Percentiles rank a stretch among this genome's conserved stretches.
Evolutionary conservation across 768 basidiomycete species (phyloP).

Genomic region (Gymnopilus junonius): DNA sequence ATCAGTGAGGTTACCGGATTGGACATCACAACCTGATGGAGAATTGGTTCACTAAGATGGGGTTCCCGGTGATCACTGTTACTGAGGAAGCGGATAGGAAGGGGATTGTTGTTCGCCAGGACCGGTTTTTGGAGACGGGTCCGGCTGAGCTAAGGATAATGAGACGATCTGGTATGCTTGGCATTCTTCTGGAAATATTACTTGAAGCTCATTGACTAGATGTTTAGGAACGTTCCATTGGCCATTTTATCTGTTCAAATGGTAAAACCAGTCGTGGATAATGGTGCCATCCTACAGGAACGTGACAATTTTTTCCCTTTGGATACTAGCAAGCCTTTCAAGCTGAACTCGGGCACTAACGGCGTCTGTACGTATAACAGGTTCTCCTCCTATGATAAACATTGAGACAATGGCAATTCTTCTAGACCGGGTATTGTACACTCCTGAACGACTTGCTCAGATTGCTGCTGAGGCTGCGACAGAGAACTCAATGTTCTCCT

Average conservation of each 20-base stretch:
- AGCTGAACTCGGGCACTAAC: slow-evolving; percentile 87
- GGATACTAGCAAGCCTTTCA: slow-evolving; percentile 79
- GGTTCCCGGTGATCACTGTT: slow-evolving; percentile 90
- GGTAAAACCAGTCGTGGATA: slow-evolving; percentile 62
- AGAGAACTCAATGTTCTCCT: slow-evolving; percentile 63
- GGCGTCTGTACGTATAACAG: slow-evolving; percentile 75
- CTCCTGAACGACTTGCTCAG: slow-evolving; percentile 73
- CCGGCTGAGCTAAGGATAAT: slow-evolving; percentile 79
- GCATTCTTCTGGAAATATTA: not conserved
- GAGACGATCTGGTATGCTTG: slow-evolving; percentile 79
- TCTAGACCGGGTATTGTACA: slow-evolving; percentile 85
- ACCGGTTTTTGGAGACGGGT: slow-evolving; percentile 91
- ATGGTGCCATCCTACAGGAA: slow-evolving; percentile 63
- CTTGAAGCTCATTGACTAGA: not conserved
- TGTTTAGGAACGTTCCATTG: slow-evolving; percentile 77
- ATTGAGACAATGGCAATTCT: slow-evolving; percentile 1
- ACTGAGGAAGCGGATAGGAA: slow-evolving; percentile 61
- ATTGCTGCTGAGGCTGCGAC: slow-evolving; percentile 82
- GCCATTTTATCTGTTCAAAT: slow-evolving; percentile 64
- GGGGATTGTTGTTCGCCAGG: slow-evolving; percentile 82
- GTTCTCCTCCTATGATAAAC: not conserved
- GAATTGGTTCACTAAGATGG: slow-evolving; percentile 88
- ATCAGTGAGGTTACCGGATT: slow-evolving; percentile 75
- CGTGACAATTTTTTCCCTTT: slow-evolving; percentile 73
- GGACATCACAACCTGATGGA: slow-evolving; percentile 84